Conservation (phyloP, 805 yeast genomes). For the Metschnikowia reukaufii region DNA sequence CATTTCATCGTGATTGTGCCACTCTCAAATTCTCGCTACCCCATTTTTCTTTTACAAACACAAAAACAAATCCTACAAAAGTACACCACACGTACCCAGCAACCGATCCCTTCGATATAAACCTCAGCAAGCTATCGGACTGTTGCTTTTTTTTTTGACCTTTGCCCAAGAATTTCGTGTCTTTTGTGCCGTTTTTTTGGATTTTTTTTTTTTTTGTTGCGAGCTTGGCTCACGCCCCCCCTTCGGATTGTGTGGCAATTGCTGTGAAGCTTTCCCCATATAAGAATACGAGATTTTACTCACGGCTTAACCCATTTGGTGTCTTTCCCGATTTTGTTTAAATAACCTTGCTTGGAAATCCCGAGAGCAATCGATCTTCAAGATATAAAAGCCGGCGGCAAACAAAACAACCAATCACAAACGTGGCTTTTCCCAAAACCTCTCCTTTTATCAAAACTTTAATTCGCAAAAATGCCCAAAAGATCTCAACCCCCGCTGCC, state of each 20-base stretch:
- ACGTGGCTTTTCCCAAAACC: no score
- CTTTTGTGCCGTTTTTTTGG: neutral
- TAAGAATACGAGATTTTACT: no score
- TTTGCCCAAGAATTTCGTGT: neutral
- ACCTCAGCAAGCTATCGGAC: neutral
- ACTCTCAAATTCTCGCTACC: neutral
- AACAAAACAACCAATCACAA: no score
- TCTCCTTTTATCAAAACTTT: neutral
- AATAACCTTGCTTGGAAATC: no score
- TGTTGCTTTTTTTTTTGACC: neutral
- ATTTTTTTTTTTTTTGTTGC: neutral
- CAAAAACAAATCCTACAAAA: neutral
- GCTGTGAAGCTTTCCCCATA: neutral
- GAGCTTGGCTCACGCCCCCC: constrained; percentile 7
- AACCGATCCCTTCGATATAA: neutral
- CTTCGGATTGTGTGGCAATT: neutral
- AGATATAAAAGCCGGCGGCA: no score
- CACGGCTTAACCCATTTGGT: no score
- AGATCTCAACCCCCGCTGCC: constrained; percentile 17
- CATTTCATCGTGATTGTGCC: constrained; percentile 12
- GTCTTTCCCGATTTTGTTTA: no score
- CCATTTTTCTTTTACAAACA: constrained; percentile 7
- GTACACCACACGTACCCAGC: neutral
- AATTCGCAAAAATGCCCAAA: constrained; percentile 11
- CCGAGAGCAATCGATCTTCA: no score